Percentiles rank a stretch among this genome's conserved stretches.
These are phyloP conservation scores for Boletus pseudopeckii DNA, from an alignment of 768 basidiomycete genomes.

Conservation along the genomic window DNA sequence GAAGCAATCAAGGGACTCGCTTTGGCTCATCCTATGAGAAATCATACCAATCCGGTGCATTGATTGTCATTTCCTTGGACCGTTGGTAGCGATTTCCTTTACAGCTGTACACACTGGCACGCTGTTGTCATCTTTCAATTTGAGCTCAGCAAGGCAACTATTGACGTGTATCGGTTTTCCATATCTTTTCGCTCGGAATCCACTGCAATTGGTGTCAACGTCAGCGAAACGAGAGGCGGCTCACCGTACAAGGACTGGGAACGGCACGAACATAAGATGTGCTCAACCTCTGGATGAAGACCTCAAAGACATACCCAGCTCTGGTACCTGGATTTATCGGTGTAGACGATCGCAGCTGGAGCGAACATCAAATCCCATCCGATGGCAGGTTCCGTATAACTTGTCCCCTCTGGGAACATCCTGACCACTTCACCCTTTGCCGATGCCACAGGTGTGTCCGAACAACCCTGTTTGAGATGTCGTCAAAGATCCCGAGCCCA, in stretches of 20 bases:
- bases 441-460: constrained; percentile 50
- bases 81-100: constrained; percentile 49
- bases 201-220: not conserved
- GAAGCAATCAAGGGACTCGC: constrained; percentile 2
- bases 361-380: constrained; percentile 53
- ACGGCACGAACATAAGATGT: not conserved
- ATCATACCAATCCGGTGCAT: constrained; percentile 64
- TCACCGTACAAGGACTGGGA: constrained; percentile 9
- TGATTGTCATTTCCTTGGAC: constrained; percentile 54
- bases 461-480: constrained; percentile 45
- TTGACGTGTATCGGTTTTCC: constrained; percentile 4
- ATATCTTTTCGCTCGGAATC: not conserved
- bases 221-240: not conserved
- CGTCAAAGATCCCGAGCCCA: not conserved
- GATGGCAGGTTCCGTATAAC: constrained; percentile 46
- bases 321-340: constrained; percentile 62
- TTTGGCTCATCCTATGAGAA: not conserved
- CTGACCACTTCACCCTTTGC: constrained; percentile 54
- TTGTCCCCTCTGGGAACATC: constrained; percentile 66
- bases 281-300: not conserved
- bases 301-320: constrained; percentile 43
- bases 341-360: constrained; percentile 68
- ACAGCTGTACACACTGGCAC: constrained; percentile 43
- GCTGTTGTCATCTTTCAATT: constrained; percentile 31
- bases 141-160: not conserved